Conservation (phyloP, 768 basidiomycete genomes). For the Imleria badia region DNA sequence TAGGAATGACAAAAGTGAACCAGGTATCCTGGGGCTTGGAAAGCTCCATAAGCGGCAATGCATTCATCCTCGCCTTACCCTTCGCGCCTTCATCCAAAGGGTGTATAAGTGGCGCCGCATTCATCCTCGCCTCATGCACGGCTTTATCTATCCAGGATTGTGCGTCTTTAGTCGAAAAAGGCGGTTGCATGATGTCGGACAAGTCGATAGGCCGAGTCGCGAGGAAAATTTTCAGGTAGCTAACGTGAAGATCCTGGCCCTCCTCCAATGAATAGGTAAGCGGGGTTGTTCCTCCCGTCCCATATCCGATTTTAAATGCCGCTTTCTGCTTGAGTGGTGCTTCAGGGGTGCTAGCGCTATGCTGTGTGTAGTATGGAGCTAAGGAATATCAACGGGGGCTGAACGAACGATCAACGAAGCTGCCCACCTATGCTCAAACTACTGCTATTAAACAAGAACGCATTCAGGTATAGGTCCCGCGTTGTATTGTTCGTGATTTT, state of each 20-base stretch:
- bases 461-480: constrained; percentile 37
- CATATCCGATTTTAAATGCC: constrained; percentile 40
- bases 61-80: constrained; percentile 4
- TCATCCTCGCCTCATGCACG: constrained; percentile 3
- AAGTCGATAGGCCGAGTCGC: constrained; percentile 37
- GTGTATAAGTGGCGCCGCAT: not conserved
- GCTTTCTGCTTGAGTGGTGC: constrained; percentile 1
- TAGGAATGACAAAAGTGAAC: constrained; percentile 16
- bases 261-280: constrained; percentile 33
- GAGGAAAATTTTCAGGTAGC: constrained; percentile 45
- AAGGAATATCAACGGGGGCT: not conserved
- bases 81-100: too few relatives aligned
- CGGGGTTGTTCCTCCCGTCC: constrained; percentile 34
- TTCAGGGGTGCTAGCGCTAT: not conserved
- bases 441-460: constrained; percentile 45
- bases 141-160: not conserved
- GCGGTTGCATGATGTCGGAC: constrained; percentile 32
- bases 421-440: constrained; percentile 36
- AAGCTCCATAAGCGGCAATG: not conserved
- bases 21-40: not conserved
- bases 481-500: constrained; percentile 35
- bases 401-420: not conserved
- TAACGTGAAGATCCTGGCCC: constrained; percentile 36
- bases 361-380: constrained; percentile 12
- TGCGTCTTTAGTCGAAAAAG: constrained; percentile 20